A percentile compares a stretch with the other conserved stretches of the same genome.
Conservation (phyloP, 495 filamentous ascomycete species). For the Xylaria nigripes region DNA sequence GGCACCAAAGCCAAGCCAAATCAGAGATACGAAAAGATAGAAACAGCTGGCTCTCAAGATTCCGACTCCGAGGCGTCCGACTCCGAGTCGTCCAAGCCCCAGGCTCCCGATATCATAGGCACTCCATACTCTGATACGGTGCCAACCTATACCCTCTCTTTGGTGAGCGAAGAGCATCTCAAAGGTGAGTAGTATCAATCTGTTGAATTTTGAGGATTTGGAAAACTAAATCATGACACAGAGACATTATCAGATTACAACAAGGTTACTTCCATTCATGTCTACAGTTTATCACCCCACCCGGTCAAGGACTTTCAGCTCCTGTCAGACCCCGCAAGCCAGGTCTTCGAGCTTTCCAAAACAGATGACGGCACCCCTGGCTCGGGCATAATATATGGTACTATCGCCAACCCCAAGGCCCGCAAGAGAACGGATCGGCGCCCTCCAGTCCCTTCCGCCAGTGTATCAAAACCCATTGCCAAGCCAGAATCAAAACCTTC, state of each 20-base stretch:
- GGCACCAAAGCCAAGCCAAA: slow-evolving; percentile 42
- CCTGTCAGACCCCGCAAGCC: slow-evolving; percentile 60
- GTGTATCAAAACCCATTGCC: slow-evolving; percentile 5
- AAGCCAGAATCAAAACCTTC: slow-evolving; percentile 20
- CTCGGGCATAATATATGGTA: slow-evolving; percentile 14
- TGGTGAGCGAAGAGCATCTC: slow-evolving; percentile 74
- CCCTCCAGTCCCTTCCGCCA: slow-evolving; percentile 16
- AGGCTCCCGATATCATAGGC: slow-evolving; percentile 15
- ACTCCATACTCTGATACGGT: slow-evolving; percentile 30
- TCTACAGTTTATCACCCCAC: slow-evolving; percentile 76
- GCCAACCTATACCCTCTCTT: slow-evolving; percentile 51
- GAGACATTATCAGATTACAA: slow-evolving; percentile 61
- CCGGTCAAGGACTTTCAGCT: slow-evolving; percentile 66
- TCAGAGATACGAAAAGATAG: slow-evolving; percentile 55
- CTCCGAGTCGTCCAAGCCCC: neutral
- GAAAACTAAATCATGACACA: slow-evolving; percentile 27
- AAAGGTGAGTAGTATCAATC: slow-evolving; percentile 43
- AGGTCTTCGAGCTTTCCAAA: slow-evolving; percentile 39
- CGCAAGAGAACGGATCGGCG: slow-evolving; percentile 32
- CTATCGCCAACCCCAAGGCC: slow-evolving; percentile 32
- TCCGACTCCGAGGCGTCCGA: slow-evolving; percentile 1
- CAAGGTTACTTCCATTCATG: slow-evolving; percentile 64
- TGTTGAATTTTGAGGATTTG: neutral
- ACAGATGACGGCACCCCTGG: slow-evolving; percentile 9
- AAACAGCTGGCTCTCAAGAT: slow-evolving; percentile 56